A percentile compares a stretch with the other conserved stretches of the same genome.
Conservation (phyloP, 2,329 filamentous ascomycete species). For the Ascochyta clinopodiicola region DNA sequence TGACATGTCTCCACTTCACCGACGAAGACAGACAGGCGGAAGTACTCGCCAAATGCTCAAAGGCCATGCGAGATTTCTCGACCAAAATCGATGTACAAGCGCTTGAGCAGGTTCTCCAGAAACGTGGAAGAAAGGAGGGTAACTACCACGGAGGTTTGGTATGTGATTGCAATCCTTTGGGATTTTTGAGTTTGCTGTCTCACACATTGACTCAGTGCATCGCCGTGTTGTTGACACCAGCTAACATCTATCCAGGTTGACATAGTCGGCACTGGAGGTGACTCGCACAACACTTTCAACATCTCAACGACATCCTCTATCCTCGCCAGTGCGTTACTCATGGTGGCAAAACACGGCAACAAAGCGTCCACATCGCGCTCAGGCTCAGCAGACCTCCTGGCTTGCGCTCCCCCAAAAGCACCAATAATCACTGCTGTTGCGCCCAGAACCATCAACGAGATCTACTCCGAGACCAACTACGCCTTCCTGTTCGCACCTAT, state of each 20-base stretch:
- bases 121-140: conserved; percentile 70
- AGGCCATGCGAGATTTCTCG: conserved; percentile 82
- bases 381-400: conserved; percentile 90
- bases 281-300: conserved; percentile 97
- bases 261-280: conserved; percentile 96
- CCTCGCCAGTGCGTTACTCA: conserved; percentile 81
- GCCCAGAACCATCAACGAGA: conserved; percentile 70
- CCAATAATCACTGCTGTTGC: conserved; percentile 78
- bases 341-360: conserved; percentile 95
- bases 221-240: conserved; percentile 3
- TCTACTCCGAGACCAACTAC: conserved; percentile 87
- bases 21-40: conserved; percentile 82
- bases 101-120: conserved; percentile 67
- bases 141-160: conserved; percentile 83
- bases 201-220: not conserved
- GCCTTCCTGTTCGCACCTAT: conserved; percentile 94
- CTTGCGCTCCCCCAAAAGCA: conserved; percentile 72
- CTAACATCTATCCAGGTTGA: conserved; percentile 66
- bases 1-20: conserved; percentile 93
- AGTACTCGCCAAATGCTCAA: conserved; percentile 84
- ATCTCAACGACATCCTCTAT: conserved; percentile 96
- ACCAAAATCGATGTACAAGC: conserved; percentile 70
- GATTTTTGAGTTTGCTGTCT: not conserved
- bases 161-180: conserved; percentile 44
- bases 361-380: conserved; percentile 94